Base-by-base conservation (phyloP, 1,284 basidiomycete species). In the Phylloboletellus chloephorus region DNA sequence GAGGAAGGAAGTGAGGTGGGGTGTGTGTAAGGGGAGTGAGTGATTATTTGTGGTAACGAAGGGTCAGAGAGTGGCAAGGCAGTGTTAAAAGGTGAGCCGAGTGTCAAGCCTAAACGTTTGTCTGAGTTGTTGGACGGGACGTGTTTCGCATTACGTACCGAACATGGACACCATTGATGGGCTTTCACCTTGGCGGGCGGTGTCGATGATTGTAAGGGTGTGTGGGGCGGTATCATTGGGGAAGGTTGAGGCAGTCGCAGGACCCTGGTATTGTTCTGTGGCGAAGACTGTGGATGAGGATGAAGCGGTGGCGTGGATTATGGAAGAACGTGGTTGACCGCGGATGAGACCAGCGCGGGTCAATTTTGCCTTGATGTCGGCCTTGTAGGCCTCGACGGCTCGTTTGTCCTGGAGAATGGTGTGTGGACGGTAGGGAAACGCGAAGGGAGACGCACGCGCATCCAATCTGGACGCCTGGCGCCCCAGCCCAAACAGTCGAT, bases 401-500 rank as follows among this genome's bases (percentile, higher is more conserved):
- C 80, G 77, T 63, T 88, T 88, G 60, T 88, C 84, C 85, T 88
- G 58, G 39, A 46, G 41, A 36, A 25, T 31, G 23, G 31, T 54
- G 38, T 53, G 34, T 28, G 11, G 20, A 30, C 19, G 22, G 24
- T 39, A 42, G 40, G 48, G 25, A 33, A 31, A 31, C 34, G 23
- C 43, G 35, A 49, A 26, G 25, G 24, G 20, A 25, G 26, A 72
- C 82, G 64, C 53, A 87, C 85, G 51, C 83, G 67, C 84, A 88
- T 86, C 85, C 84, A 88, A 46, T 87, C 84, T 13, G 84, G 86
- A 39, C 85, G 74, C 56, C 75, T 82, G 11, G 78, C 68, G 5
- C 85, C 86, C 85, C 85, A 88, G 13, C 85, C 86, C 4, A 88
- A 69, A 62, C 85, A 88, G 34, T 82, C 72, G 54, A 88, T 82